Evolutionary conservation across 1,284 basidiomycete species (phyloP).

Genomic region (Papiliotrema nemorosa): DNA sequence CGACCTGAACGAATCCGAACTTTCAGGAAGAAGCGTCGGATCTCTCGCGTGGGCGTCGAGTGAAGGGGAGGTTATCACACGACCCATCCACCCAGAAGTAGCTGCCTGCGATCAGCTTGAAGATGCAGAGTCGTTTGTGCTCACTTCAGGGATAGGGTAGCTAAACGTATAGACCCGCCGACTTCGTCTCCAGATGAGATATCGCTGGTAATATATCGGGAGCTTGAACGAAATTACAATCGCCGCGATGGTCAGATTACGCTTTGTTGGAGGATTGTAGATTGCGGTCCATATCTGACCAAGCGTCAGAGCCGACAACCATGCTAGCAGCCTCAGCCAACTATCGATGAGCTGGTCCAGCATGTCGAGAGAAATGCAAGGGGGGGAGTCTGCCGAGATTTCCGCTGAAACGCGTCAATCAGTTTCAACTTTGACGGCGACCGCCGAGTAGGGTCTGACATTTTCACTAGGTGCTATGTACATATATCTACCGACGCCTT

Average conservation of each 20-base stretch:
- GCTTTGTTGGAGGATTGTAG: constrained; percentile 31
- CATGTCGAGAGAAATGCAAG: neutral
- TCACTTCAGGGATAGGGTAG: constrained; percentile 59
- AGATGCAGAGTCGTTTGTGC: constrained; percentile 52
- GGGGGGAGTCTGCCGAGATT: no score
- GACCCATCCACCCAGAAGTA: constrained; percentile 24
- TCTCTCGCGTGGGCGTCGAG: constrained; percentile 32
- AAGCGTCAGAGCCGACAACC: constrained; percentile 29
- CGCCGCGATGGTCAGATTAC: constrained; percentile 20
- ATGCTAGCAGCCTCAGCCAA: constrained; percentile 4
- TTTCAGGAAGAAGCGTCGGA: constrained; percentile 24
- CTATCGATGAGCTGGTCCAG: neutral
- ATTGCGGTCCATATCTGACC: constrained; percentile 30
- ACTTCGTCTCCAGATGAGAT: constrained; percentile 12
- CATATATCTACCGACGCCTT: no score
- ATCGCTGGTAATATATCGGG: constrained; percentile 9
- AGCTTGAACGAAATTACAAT: constrained; percentile 15
- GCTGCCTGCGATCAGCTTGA: constrained; percentile 36
- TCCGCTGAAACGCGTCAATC: no score
- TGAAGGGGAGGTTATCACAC: constrained; percentile 23
- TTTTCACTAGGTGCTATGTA: no score
- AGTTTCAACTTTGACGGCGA: no score
- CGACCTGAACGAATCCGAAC: constrained; percentile 55
- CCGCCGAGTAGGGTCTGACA: no score
- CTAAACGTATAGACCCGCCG: constrained; percentile 62